Conservation (phyloP, 352 stramenopile genomes). For the Phytophthora citricola region DNA sequence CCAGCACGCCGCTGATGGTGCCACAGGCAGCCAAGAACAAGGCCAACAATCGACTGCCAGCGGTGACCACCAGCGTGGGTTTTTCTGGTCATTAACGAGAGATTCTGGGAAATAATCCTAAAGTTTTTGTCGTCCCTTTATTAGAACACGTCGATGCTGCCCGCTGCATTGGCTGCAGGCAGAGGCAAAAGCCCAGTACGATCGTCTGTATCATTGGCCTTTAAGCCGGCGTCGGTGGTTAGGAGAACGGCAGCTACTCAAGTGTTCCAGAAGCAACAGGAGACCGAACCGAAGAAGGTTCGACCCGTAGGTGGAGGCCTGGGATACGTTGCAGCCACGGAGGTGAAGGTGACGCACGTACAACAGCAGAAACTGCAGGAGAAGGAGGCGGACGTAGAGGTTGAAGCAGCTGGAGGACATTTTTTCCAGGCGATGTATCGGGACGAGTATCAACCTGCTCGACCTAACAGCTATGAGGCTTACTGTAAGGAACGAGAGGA, state of each 20-base stretch:
- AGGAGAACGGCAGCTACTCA: slow-evolving; percentile 33
- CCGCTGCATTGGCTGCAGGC: slow-evolving; percentile 45
- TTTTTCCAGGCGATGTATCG: slow-evolving; percentile 82
- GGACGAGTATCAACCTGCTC: slow-evolving; percentile 88
- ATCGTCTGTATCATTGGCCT: slow-evolving; percentile 53
- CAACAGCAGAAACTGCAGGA: slow-evolving; percentile 18
- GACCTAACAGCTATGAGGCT: slow-evolving; percentile 90
- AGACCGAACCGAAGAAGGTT: slow-evolving; percentile 13
- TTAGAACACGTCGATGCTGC: slow-evolving; percentile 59
- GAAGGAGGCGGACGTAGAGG: slow-evolving; percentile 24
- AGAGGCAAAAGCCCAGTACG: slow-evolving; percentile 50
- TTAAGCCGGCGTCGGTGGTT: slow-evolving; percentile 62
- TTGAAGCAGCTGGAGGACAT: slow-evolving; percentile 29
- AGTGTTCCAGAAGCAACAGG: slow-evolving; percentile 28
- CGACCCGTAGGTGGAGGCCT: slow-evolving; percentile 25
- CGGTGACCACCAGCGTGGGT: slow-evolving; percentile 37
- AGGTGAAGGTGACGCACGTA: slow-evolving; percentile 43
- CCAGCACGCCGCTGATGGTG: slow-evolving; percentile 52
- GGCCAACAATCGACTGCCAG: slow-evolving; percentile 10
- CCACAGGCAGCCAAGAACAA: slow-evolving; percentile 54
- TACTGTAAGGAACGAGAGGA: slow-evolving; percentile 85
- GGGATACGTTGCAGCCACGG: slow-evolving; percentile 51
- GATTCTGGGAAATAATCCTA: neutral
- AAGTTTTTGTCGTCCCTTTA: slow-evolving; percentile 11
- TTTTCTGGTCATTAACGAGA: slow-evolving; percentile 7